phyloP scores from a whole-genome alignment of 2,329 filamentous ascomycete genomes.

The Hymenoscyphus occultus region DNA sequence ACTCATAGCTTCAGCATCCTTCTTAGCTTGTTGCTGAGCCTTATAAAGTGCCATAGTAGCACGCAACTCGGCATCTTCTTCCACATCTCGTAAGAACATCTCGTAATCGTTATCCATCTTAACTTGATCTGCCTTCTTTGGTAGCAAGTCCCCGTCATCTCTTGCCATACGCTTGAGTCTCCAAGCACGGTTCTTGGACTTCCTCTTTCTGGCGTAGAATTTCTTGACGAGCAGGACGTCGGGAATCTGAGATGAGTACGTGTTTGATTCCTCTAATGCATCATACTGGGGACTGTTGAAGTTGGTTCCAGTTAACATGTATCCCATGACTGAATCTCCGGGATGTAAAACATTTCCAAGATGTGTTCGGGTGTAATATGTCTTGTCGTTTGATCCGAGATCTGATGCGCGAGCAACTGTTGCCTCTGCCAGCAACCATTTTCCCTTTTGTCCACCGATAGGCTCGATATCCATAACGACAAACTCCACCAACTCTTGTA shows the following conservation, averaged over 20 bases:
- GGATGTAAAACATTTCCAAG: constrained; percentile 80
- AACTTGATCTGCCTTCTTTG: constrained; percentile 83
- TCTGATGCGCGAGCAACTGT: constrained; percentile 86
- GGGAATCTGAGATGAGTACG: constrained; percentile 75
- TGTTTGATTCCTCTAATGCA: constrained; percentile 72
- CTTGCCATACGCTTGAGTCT: constrained; percentile 88
- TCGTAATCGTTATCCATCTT: constrained; percentile 92
- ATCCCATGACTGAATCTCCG: constrained; percentile 93
- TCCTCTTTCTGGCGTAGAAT: constrained; percentile 82
- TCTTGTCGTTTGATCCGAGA: constrained; percentile 79
- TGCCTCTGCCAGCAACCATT: constrained; percentile 80
- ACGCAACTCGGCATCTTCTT: constrained; percentile 88
- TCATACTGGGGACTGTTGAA: constrained; percentile 90
- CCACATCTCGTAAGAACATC: constrained; percentile 93
- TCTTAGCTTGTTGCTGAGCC: constrained; percentile 44
- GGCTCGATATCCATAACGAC: constrained; percentile 93
- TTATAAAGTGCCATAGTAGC: constrained; percentile 86
- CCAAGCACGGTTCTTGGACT: constrained; percentile 83
- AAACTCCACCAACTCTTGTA: constrained; percentile 84
- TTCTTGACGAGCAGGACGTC: constrained; percentile 98
- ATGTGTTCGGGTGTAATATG: constrained; percentile 88
- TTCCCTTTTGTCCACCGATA: constrained; percentile 70
- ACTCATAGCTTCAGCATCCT: constrained; percentile 64
- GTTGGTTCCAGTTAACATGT: constrained; percentile 82
- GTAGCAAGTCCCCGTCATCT: constrained; percentile 83